Evolutionary conservation across 306 rosid species (phyloP), one percentile per base, ranked within the genome.

Genomic region (Cicer arietinum): DNA sequence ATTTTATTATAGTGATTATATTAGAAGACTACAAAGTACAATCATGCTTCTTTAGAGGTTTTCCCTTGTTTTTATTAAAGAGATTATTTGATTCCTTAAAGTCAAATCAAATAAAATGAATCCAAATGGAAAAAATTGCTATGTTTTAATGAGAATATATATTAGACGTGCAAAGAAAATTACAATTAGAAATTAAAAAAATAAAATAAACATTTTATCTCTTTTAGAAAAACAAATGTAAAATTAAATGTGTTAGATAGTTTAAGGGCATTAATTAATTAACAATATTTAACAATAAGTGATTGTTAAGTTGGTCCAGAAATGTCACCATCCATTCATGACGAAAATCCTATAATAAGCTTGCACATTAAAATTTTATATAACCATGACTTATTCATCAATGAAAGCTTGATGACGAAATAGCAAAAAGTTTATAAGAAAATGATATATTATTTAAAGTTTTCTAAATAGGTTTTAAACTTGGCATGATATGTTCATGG

Each of bases 321-420:
- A 80, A 84, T 35, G 76, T 84, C 87, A 62, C 78, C 0, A 65
- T 84, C 82, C 54, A 0, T 10, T 66, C 25, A 37, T 67, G 79
- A 57, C 62, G 81, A 75, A 79, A 69, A 64, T 57, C 67, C 76
- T 79, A 80, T 71, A 50, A 71, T 65, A 39, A 5, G 47, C 46
- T 80, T 54, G 57, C 50, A 53, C 56, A 61, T 22, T 77, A 40
- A 73, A 77, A 22, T 58, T 53, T 39, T 43, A 10, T 11, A 53
- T 61, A 51, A 61, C 16, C 45, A 35, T 62, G 76, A 77, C 54
- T 68, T 45, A 71, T 64, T 67, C 57, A 67, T 77, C 67, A 73
- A 80, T 46, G 79, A 45, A 79, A 48, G 77, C n/a, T 65, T 71
- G 82, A 67, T 59, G 84, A 81, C 58, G 83, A 80, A 68, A 61